Evolutionary conservation across 306 rosid genomes (phyloP).

Genomic region (Begonia masoniana): DNA sequence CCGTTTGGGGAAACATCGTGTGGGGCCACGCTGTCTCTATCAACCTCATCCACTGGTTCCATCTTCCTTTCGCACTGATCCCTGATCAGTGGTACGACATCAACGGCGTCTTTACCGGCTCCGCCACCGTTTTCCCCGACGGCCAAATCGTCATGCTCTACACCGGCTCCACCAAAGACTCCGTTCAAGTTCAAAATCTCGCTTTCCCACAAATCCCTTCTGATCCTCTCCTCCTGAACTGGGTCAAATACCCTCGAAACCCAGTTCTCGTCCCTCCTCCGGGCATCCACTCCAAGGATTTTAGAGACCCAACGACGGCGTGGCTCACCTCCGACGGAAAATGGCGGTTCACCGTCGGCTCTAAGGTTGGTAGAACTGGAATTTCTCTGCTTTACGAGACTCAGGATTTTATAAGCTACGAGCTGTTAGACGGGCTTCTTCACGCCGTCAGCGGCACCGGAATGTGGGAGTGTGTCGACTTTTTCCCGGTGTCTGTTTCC

Average conservation of each 20-base stretch:
- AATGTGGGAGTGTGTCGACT: slow-evolving; percentile 95
- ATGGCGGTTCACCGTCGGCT: slow-evolving; percentile 66
- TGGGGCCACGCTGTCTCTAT: slow-evolving; percentile 90
- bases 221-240: slow-evolving; percentile 58
- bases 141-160: slow-evolving; percentile 57
- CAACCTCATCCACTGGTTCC: slow-evolving; percentile 81
- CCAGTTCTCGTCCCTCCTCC: slow-evolving; percentile 70
- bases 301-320: slow-evolving; percentile 88
- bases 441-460: slow-evolving; percentile 58
- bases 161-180: slow-evolving; percentile 70
- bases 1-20: slow-evolving; percentile 75
- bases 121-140: slow-evolving; percentile 64
- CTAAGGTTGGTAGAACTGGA: slow-evolving; percentile 59
- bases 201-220: slow-evolving; percentile 55
- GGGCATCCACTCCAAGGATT: slow-evolving; percentile 37
- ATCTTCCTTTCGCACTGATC: slow-evolving; percentile 69
- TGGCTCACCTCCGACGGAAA: slow-evolving; percentile 71
- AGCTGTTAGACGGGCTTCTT: slow-evolving; percentile 36
- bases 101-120: slow-evolving; percentile 78
- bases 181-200: slow-evolving; percentile 68
- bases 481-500: slow-evolving; percentile 43
- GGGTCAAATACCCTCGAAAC: slow-evolving; percentile 61
- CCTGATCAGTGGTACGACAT: slow-evolving; percentile 71
- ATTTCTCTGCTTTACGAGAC: slow-evolving; percentile 64
- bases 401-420: slow-evolving; percentile 39